Evolutionary conservation across 179 eudicot genomes (phyloP).

Genomic region (Spergularia azorica): DNA sequence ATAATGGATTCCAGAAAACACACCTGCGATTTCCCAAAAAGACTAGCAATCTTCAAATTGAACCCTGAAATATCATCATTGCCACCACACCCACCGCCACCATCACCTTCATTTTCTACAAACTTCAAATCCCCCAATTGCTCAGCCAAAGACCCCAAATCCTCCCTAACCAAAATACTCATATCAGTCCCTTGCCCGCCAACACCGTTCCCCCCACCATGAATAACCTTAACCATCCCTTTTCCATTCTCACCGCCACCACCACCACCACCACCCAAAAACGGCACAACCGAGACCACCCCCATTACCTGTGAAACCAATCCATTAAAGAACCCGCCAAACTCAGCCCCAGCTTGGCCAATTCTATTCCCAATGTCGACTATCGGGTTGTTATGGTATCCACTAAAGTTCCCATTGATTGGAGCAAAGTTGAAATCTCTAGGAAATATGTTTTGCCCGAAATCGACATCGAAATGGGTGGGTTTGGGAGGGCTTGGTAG

Average conservation of each 20-base stretch:
- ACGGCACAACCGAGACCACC: constrained; percentile 49
- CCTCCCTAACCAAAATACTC: constrained; percentile 51
- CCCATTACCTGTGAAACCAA: constrained; percentile 74
- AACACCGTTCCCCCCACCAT: constrained; percentile 28
- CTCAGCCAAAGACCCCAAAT: constrained; percentile 67
- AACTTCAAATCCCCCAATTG: constrained; percentile 58
- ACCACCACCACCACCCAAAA: constrained; percentile 28
- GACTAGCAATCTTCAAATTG: constrained; percentile 56
- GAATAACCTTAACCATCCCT: constrained; percentile 35
- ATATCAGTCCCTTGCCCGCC: constrained; percentile 35
- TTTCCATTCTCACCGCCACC: constrained; percentile 36
- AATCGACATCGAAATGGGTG: constrained; percentile 71
- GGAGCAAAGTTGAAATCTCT: constrained; percentile 58
- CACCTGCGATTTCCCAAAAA: constrained; percentile 76
- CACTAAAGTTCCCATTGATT: neutral
- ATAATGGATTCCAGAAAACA: neutral
- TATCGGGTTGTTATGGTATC: constrained; percentile 28
- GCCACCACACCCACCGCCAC: constrained; percentile 14
- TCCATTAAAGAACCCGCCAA: constrained; percentile 78
- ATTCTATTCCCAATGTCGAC: constrained; percentile 77
- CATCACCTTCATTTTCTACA: constrained; percentile 44
- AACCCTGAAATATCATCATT: constrained; percentile 60
- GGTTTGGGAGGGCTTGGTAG: constrained; percentile 48
- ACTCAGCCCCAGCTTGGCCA: constrained; percentile 86
- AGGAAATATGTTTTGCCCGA: constrained; percentile 58